Evolutionary conservation across 139 green algal genomes (phyloP).

Genomic region (Chlamydomonas applanata): DNA sequence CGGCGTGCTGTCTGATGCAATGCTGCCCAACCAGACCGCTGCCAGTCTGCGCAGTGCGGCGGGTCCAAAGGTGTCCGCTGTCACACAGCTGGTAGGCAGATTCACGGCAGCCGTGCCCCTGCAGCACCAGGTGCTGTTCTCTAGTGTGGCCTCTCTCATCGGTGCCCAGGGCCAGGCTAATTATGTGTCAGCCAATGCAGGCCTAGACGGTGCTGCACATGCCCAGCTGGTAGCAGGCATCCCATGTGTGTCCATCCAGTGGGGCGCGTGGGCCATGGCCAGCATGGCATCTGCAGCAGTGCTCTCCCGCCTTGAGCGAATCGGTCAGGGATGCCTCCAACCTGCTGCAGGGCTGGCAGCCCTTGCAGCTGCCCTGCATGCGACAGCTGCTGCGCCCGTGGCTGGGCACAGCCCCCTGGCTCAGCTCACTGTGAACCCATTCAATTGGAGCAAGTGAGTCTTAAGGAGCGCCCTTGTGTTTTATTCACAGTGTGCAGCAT

Average conservation of each 20-base stretch:
- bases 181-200: slow-evolving; percentile 79
- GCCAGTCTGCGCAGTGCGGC: slow-evolving; percentile 14
- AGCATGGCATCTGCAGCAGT: slow-evolving; percentile 56
- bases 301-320: slow-evolving; percentile 49
- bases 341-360: slow-evolving; percentile 31
- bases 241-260: slow-evolving; percentile 42
- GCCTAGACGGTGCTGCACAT: slow-evolving; percentile 48
- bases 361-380: background rate
- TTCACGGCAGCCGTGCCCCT: slow-evolving; percentile 18
- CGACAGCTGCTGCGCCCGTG: background rate
- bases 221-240: slow-evolving; percentile 13
- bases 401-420: background rate
- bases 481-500: background rate
- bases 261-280: slow-evolving; percentile 44
- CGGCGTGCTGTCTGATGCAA: slow-evolving; percentile 45
- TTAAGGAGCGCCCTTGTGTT: background rate
- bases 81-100: background rate
- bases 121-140: slow-evolving; percentile 69
- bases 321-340: slow-evolving; percentile 64
- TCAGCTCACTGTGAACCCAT: slow-evolving; percentile 49
- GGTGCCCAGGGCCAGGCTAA: slow-evolving; percentile 81
- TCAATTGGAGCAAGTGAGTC: slow-evolving; percentile 33
- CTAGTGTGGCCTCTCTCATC: slow-evolving; percentile 73
- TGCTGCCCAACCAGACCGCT: slow-evolving; percentile 39
- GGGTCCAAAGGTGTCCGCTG: slow-evolving; percentile 48